A percentile compares a stretch with the other conserved stretches of the same genome.
Evolutionary conservation across 129 eudicot genomes (phyloP).

Genomic region (Artemisia tridentata): DNA sequence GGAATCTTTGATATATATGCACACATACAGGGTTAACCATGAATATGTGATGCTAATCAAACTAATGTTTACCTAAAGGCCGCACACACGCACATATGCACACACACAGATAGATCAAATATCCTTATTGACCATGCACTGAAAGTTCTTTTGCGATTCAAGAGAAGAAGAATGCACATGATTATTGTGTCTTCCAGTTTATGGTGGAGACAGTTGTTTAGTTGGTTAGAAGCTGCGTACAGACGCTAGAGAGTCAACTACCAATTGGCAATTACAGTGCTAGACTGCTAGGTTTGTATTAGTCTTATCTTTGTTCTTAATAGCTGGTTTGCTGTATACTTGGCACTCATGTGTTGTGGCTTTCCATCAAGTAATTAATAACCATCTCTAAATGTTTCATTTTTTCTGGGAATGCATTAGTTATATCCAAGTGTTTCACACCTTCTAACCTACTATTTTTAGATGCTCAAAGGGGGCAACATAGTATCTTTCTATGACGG

Average conservation of each 20-base stretch:
- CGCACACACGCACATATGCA: not conserved
- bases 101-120: not conserved
- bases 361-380: too few relatives aligned
- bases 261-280: constrained; percentile 3
- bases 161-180: not conserved
- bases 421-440: too few relatives aligned
- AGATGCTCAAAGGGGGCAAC: too few relatives aligned
- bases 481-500: too few relatives aligned
- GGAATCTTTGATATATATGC: not conserved
- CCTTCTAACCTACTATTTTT: too few relatives aligned
- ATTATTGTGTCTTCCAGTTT: not conserved
- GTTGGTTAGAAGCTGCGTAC: not conserved
- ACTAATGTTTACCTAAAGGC: not conserved
- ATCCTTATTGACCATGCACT: not conserved
- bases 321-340: not conserved
- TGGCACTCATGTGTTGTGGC: not conserved
- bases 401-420: too few relatives aligned
- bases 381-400: too few relatives aligned
- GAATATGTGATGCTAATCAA: not conserved
- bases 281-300: not conserved
- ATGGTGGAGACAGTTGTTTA: not conserved
- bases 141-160: not conserved
- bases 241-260: not conserved
- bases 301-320: not conserved
- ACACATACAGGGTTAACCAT: not conserved